Percentiles rank a stretch among this genome's conserved stretches.
phyloP scores from a whole-genome alignment of 345 rosid species.

The Salix suchowensis region DNA sequence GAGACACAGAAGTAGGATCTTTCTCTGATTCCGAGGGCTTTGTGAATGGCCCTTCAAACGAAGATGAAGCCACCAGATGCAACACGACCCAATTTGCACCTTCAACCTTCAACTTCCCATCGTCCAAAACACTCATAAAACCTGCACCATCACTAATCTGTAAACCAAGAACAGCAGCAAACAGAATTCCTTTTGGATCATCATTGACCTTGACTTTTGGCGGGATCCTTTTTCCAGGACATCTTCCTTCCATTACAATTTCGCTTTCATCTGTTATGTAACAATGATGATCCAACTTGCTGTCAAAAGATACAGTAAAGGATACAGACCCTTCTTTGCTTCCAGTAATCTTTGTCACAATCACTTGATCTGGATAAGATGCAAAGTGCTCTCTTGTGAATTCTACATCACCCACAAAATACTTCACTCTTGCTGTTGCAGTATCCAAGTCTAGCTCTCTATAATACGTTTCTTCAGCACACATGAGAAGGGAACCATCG shows the following conservation, averaged over 20 bases:
- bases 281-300: constrained; percentile 51
- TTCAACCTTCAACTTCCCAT: constrained; percentile 59
- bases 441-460: constrained; percentile 86
- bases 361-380: constrained; percentile 69
- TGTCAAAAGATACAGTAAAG: constrained; percentile 58
- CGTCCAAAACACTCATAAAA: constrained; percentile 40
- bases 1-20: constrained; percentile 54
- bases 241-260: constrained; percentile 65
- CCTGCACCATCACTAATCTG: constrained; percentile 56
- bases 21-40: constrained; percentile 68
- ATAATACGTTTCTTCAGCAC: constrained; percentile 53
- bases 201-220: constrained; percentile 35
- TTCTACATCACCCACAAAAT: constrained; percentile 51
- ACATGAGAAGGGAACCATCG: constrained; percentile 52
- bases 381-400: constrained; percentile 65
- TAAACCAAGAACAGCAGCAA: constrained; percentile 66
- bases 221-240: constrained; percentile 65
- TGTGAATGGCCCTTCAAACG: constrained; percentile 72
- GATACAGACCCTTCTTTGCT: constrained; percentile 61
- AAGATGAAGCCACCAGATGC: constrained; percentile 60
- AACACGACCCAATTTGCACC: constrained; percentile 74
- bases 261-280: constrained; percentile 40
- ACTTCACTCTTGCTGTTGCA: constrained; percentile 58
- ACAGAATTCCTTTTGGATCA: constrained; percentile 60
- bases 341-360: constrained; percentile 61